Evolutionary conservation across 2,329 filamentous ascomycete genomes (phyloP), one percentile per base, ranked within the genome.

Genomic region (Pezicula radicicola): DNA sequence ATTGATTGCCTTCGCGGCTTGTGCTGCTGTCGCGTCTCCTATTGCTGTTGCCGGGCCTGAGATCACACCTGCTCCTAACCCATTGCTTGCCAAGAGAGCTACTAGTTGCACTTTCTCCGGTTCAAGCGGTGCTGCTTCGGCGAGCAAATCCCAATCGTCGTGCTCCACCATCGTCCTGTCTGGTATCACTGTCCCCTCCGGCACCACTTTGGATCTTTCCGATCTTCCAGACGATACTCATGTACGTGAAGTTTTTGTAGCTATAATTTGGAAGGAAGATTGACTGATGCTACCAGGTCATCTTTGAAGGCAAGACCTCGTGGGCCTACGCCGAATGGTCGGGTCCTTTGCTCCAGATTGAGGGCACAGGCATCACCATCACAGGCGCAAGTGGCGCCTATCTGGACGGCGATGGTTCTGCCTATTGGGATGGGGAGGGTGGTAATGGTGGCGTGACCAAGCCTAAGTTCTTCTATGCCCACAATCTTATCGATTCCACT

Each of bases 261-360:
- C 4, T n/a, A n/a, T 40, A 8, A 19, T 16, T 40, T 40, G n/a
- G n/a, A n/a, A n/a, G 37, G 37, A 3, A 13, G 12, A 16, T 12
- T 40, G 61, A 39, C 52, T 48, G 12, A 48, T 30, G 1, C 15
- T 30, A 12, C 10, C 30, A 76, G 63, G 51, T 87, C 55, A 81
- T 78, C 58, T 88, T 88, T 67, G 68, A 80, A 55, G 85, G 85
- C 41, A 79, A 73, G 15, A 88, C 84, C n/a, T 81, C 78, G 48
- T 88, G 85, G 60, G 84, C 75, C 33, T 87, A 86, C 70, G 71
- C 79, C 55, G 77, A 84, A 61, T 88, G 84, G 84, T 63, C 65
- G 3, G 85, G 85, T 0, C 84, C 84, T 41, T 72, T 88, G 13
- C 75, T 88, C 59, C 74, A 76, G 27, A 72, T 88, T 55, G 78